These are phyloP conservation scores for Botrytis paeoniae DNA, from an alignment of 2,329 filamentous ascomycete species.

Conservation along the genomic window DNA sequence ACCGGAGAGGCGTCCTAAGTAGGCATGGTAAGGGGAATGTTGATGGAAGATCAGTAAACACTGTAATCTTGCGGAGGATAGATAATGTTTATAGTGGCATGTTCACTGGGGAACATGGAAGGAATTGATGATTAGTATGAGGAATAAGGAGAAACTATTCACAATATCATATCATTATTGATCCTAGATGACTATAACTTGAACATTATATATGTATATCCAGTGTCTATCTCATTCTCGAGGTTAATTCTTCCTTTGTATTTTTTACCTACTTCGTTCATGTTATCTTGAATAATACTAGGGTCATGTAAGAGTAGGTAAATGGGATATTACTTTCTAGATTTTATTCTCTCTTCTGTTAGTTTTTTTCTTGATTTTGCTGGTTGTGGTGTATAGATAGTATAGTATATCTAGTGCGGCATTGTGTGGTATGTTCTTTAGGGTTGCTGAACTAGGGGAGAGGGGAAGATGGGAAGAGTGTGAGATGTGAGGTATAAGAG, in stretches of 20 bases:
- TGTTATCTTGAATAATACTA: background rate
- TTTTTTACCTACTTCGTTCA: background rate
- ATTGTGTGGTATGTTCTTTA: background rate
- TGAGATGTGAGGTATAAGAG: background rate
- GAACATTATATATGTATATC: background rate
- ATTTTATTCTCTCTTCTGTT: background rate
- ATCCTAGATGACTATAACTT: background rate
- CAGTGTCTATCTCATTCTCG: fast-evolving
- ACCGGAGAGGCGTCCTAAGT: background rate
- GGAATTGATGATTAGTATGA: background rate
- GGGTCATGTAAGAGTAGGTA: background rate
- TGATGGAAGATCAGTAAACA: background rate
- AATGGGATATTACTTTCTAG: background rate
- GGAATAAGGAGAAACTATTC: background rate
- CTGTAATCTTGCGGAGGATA: too few species aligned
- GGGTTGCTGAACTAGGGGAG: background rate
- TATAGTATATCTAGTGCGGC: background rate
- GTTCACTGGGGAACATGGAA: background rate
- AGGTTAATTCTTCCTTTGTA: background rate
- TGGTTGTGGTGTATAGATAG: background rate
- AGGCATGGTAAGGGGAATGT: background rate
- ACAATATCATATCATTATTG: too few species aligned
- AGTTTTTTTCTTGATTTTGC: background rate
- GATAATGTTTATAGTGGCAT: background rate
- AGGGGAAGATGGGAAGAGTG: too few species aligned